These are phyloP conservation scores for Sclerotinia spermophila DNA, from an alignment of 2,329 filamentous ascomycete species.

Conservation along the genomic window DNA sequence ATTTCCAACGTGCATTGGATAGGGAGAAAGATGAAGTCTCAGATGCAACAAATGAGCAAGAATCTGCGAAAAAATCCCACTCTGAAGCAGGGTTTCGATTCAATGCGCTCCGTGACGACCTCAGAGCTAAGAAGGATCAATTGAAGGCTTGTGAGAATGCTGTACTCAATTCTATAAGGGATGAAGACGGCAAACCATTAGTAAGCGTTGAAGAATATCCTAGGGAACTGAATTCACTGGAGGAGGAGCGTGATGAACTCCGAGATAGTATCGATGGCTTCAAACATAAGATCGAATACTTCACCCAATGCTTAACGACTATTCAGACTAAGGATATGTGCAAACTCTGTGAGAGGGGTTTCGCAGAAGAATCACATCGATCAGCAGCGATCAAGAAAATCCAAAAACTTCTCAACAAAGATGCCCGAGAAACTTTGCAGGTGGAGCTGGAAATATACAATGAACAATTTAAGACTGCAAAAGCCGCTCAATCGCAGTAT, in stretches of 20 bases:
- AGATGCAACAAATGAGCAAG: constrained; percentile 66
- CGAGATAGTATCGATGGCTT: constrained; percentile 66
- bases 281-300: constrained; percentile 68
- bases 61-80: constrained; percentile 66
- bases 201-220: constrained; percentile 53
- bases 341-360: constrained; percentile 68
- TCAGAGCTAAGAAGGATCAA: constrained; percentile 62
- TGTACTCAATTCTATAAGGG: constrained; percentile 49
- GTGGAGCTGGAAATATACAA: constrained; percentile 53
- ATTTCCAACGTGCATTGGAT: constrained; percentile 63
- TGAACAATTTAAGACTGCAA: constrained; percentile 54
- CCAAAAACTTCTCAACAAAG: constrained; percentile 57
- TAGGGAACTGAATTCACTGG: constrained; percentile 47
- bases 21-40: constrained; percentile 55
- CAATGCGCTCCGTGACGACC: constrained; percentile 59
- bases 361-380: constrained; percentile 58
- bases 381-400: constrained; percentile 66
- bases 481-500: constrained; percentile 62
- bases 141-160: constrained; percentile 56
- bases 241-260: constrained; percentile 49
- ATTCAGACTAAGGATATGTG: constrained; percentile 70
- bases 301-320: constrained; percentile 61
- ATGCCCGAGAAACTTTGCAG: constrained; percentile 59
- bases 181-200: constrained; percentile 39
- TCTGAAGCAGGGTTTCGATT: constrained; percentile 74